Conservation (phyloP, 257 asterid species). For the Solanum peruvianum region DNA sequence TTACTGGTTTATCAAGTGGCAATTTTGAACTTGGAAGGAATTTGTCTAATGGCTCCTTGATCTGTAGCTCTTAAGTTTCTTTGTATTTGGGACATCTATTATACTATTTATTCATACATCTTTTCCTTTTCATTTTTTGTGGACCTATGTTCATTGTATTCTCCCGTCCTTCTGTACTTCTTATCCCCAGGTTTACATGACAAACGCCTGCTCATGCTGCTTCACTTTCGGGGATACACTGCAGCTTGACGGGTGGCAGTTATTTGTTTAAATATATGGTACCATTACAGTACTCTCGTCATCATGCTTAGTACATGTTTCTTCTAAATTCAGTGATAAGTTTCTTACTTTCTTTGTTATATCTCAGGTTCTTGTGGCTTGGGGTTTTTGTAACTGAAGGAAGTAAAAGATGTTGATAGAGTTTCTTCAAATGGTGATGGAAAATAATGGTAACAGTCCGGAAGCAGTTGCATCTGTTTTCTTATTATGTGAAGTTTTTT, state of each 20-base stretch:
- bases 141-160: not conserved
- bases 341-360: not conserved
- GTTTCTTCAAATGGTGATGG: slow-evolving; percentile 2
- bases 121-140: not conserved
- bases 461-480: not conserved
- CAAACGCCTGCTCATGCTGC: slow-evolving; percentile 59
- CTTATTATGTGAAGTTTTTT: not conserved
- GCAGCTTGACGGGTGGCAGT: slow-evolving; percentile 66
- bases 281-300: not conserved
- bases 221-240: slow-evolving; percentile 29
- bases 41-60: not conserved
- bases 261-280: slow-evolving; percentile 38
- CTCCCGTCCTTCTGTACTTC: not conserved
- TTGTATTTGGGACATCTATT: not conserved
- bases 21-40: not conserved
- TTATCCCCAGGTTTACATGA: slow-evolving; percentile 19
- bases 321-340: not conserved
- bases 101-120: not conserved
- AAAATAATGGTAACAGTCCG: slow-evolving; percentile 4
- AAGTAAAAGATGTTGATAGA: slow-evolving; percentile 8
- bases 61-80: not conserved
- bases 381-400: slow-evolving; percentile 17
- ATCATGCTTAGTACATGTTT: not conserved
- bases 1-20: not conserved
- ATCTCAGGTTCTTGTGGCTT: slow-evolving; percentile 29